A percentile compares a stretch with the other conserved stretches of the same genome.
These are phyloP conservation scores for Blastobotrys americana DNA, from an alignment of 805 yeast species.

Conservation along the genomic window DNA sequence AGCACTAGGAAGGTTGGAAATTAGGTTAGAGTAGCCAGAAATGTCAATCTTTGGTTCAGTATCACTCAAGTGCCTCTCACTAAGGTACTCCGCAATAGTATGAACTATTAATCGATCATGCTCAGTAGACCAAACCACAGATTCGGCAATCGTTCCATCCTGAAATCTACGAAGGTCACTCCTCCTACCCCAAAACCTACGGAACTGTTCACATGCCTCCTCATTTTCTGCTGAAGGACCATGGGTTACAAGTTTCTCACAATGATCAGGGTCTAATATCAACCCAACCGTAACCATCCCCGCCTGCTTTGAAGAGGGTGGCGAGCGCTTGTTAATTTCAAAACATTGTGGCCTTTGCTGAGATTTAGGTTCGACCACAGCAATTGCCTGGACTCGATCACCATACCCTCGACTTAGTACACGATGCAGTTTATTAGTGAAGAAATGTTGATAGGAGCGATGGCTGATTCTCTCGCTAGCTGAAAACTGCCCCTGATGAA, in stretches of 20 bases:
- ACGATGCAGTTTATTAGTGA: slow-evolving; percentile 53
- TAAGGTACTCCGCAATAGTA: slow-evolving; percentile 55
- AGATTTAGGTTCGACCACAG: slow-evolving; percentile 8
- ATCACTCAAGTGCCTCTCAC: slow-evolving; percentile 52
- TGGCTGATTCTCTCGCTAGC: slow-evolving; percentile 2
- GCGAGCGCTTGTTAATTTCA: slow-evolving; percentile 10
- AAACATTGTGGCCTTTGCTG: slow-evolving; percentile 3
- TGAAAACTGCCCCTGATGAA: slow-evolving; percentile 15
- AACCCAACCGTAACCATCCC: slow-evolving; percentile 45
- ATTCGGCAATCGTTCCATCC: slow-evolving; percentile 84
- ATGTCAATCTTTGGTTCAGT: slow-evolving; percentile 10
- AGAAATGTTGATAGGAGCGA: slow-evolving; percentile 53
- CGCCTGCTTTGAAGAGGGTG: neutral
- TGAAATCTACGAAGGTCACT: slow-evolving; percentile 86
- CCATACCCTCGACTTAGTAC: slow-evolving; percentile 42
- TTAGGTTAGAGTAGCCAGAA: slow-evolving; percentile 6
- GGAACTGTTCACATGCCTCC: slow-evolving; percentile 56
- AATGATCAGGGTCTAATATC: slow-evolving; percentile 58
- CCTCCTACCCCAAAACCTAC: slow-evolving; percentile 81
- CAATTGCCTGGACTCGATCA: slow-evolving; percentile 37
- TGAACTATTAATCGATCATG: slow-evolving; percentile 55
- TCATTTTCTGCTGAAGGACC: slow-evolving; percentile 69
- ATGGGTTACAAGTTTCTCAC: slow-evolving; percentile 76
- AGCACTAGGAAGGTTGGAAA: slow-evolving; percentile 52
- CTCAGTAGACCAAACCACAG: slow-evolving; percentile 72